Percentiles rank a stretch among this genome's conserved stretches.
Evolutionary conservation across 495 filamentous ascomycete species (phyloP).

Genomic region (Hypoxylon fragiforme): DNA sequence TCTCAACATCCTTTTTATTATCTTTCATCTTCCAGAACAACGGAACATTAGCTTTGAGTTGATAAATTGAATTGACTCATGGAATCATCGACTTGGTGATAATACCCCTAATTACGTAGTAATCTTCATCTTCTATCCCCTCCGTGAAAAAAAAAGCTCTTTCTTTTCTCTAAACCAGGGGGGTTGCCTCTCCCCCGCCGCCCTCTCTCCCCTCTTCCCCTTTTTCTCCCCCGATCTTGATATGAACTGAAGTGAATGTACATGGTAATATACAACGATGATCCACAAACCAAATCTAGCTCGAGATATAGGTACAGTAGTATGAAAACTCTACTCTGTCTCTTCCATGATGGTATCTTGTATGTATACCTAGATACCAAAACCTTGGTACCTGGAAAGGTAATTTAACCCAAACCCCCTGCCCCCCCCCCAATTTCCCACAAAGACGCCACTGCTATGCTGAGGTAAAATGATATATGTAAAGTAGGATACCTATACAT

Average conservation of each 20-base stretch:
- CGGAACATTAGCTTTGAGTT: not conserved
- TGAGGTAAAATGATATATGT: not conserved
- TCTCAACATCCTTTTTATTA: constrained; percentile 32
- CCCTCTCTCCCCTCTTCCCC: too few species aligned
- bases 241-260: not conserved
- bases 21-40: not conserved
- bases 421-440: not conserved
- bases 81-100: too few species aligned
- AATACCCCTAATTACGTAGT: too few species aligned
- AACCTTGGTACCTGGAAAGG: too few species aligned
- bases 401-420: not conserved
- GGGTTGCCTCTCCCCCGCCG: not conserved
- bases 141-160: too few species aligned
- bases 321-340: not conserved
- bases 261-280: not conserved
- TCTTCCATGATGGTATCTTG: constrained; percentile 10
- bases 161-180: not conserved
- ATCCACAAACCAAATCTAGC: not conserved
- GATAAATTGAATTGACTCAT: not conserved
- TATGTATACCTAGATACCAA: too few species aligned
- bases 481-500: too few species aligned
- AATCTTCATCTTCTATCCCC: not conserved
- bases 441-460: constrained; percentile 27
- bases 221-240: too few species aligned
- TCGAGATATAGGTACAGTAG: too few species aligned